Percentiles rank a stretch among this genome's conserved stretches.
These are phyloP conservation scores for Fragilariopsis cylindrus DNA, from an alignment of 108 stramenopile species.

Conservation along the genomic window DNA sequence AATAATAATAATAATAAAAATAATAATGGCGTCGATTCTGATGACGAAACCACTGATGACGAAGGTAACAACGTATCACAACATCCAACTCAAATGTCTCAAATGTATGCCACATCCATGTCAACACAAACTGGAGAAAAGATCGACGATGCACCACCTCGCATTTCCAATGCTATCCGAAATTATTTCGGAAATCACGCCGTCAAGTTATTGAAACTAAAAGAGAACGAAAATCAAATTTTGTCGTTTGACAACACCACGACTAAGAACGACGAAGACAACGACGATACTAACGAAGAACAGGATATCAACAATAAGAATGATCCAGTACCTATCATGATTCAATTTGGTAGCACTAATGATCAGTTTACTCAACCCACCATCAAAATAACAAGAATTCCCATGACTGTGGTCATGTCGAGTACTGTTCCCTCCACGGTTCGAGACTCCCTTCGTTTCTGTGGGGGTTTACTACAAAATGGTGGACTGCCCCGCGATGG, in stretches of 20 bases:
- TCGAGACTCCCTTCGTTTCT: not conserved
- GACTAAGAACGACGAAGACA: not conserved
- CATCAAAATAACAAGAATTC: constrained; percentile 24
- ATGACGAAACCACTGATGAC: constrained; percentile 16
- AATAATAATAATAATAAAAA: not conserved
- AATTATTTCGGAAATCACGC: not conserved
- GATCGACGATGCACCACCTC: not conserved
- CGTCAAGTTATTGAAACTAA: constrained; percentile 12
- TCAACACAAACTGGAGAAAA: constrained; percentile 4
- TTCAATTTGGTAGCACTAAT: constrained; percentile 24
- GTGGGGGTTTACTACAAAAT: constrained; percentile 14
- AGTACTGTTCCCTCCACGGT: not conserved
- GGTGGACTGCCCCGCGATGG: constrained; percentile 8
- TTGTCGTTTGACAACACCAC: constrained; percentile 2
- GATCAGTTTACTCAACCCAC: constrained; percentile 18
- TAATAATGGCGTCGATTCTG: not conserved
- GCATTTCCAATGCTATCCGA: not conserved
- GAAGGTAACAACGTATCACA: not conserved
- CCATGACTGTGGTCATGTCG: constrained; percentile 18
- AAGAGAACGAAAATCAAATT: constrained; percentile 20
- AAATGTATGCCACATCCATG: not conserved
- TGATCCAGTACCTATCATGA: constrained; percentile 3
- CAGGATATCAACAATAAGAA: not conserved
- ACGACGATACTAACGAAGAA: not conserved
- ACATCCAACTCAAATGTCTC: not conserved